These are phyloP conservation scores for Fusarium nematophilum DNA, from an alignment of 2,329 filamentous ascomycete species.

Conservation along the genomic window DNA sequence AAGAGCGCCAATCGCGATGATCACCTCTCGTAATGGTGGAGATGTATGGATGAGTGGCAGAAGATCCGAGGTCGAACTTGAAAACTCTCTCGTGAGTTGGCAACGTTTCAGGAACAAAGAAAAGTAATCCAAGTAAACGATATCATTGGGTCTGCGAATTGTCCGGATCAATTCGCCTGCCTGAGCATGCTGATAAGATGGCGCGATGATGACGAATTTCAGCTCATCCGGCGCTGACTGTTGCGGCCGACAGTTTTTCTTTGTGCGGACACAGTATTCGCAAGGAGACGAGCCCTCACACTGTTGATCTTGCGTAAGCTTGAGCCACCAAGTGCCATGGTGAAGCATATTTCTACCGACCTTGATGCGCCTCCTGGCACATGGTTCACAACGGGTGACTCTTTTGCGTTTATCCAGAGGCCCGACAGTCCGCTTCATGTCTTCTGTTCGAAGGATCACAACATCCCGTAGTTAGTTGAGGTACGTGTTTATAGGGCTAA, in stretches of 20 bases:
- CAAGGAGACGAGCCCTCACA: conserved; percentile 43
- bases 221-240: accelerated
- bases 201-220: conserved; percentile 23
- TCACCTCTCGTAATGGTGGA: conserved; percentile 24
- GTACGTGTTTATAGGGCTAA: too few relatives aligned
- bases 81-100: conserved; percentile 34
- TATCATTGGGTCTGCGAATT: not conserved
- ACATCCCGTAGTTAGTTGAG: not conserved
- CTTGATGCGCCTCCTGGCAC: conserved; percentile 43
- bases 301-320: conserved; percentile 6
- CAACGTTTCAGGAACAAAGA: conserved; percentile 25
- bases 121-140: conserved; percentile 31
- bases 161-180: not conserved
- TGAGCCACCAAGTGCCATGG: not conserved
- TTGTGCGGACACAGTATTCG: conserved; percentile 41
- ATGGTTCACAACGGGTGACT: conserved; percentile 41
- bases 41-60: conserved; percentile 31
- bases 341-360: conserved; percentile 7
- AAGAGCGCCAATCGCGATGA: conserved; percentile 42
- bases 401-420: conserved; percentile 43
- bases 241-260: conserved; percentile 38
- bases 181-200: not conserved
- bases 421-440: conserved; percentile 33
- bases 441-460: not conserved
- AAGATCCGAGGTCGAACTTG: conserved; percentile 11